phyloP scores from a whole-genome alignment of 1,284 basidiomycete species.

The Naganishia sp. region DNA sequence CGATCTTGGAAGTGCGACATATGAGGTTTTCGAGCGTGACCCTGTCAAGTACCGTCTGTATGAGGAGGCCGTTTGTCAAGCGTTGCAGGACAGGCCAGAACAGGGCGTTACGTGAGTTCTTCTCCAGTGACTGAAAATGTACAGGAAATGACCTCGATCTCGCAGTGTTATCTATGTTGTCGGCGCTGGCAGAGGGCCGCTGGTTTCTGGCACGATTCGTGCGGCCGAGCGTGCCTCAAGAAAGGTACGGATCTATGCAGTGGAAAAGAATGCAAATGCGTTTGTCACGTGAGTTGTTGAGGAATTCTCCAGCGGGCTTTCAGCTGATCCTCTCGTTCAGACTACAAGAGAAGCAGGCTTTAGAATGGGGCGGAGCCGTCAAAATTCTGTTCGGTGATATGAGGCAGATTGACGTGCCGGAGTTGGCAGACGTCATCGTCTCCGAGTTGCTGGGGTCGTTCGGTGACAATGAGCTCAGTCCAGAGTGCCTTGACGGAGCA shows the following conservation, averaged over 20 bases:
- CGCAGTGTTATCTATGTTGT: constrained; percentile 80
- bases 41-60: constrained; percentile 95
- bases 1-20: constrained; percentile 90
- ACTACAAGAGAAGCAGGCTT: constrained; percentile 73
- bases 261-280: constrained; percentile 96
- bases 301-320: constrained; percentile 26
- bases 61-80: constrained; percentile 86
- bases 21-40: constrained; percentile 97
- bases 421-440: constrained; percentile 88
- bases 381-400: constrained; percentile 89
- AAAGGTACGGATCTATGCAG: constrained; percentile 73
- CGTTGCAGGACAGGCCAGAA: constrained; percentile 70
- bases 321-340: constrained; percentile 53
- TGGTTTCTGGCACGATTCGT: constrained; percentile 81
- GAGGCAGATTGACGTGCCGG: constrained; percentile 75
- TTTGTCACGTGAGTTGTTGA: constrained; percentile 75
- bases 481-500: constrained; percentile 96
- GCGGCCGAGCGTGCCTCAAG: constrained; percentile 73
- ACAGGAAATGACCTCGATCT: neutral
- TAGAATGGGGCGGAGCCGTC: constrained; percentile 83
- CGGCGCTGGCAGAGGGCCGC: constrained; percentile 90
- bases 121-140: neutral
- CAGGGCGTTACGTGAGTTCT: constrained; percentile 61
- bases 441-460: constrained; percentile 96
- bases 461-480: constrained; percentile 97